These are phyloP conservation scores for Esteya vermicola DNA, from an alignment of 2,329 filamentous ascomycete species.

Conservation along the genomic window DNA sequence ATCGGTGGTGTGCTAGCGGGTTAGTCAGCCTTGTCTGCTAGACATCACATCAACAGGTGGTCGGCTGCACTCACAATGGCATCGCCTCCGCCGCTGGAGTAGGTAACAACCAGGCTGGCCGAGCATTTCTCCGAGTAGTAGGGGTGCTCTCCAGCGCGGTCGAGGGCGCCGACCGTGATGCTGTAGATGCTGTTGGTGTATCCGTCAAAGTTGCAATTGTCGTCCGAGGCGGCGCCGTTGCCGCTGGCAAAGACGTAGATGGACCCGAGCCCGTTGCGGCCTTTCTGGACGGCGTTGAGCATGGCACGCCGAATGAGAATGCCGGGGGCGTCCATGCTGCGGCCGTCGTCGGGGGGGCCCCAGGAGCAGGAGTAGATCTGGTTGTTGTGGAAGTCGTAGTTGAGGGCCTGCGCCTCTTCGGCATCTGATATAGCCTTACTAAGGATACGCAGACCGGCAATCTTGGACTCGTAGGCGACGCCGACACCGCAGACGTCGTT, in stretches of 20 bases:
- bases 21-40: background rate
- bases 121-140: conserved; percentile 97
- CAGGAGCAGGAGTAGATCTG: conserved; percentile 98
- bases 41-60: background rate
- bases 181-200: conserved; percentile 99
- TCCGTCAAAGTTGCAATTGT: conserved; percentile 98
- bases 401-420: conserved; percentile 85
- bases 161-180: conserved; percentile 88
- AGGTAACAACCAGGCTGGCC: conserved; percentile 88
- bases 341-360: conserved; percentile 89
- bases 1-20: conserved; percentile 68
- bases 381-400: conserved; percentile 82
- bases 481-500: conserved; percentile 94
- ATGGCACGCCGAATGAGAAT: conserved; percentile 81
- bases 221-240: conserved; percentile 73
- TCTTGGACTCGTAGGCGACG: conserved; percentile 80
- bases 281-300: conserved; percentile 81
- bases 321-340: conserved; percentile 85
- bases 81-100: conserved; percentile 80
- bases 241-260: conserved; percentile 96
- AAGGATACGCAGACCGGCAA: conserved; percentile 85
- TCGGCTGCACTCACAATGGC: conserved; percentile 49
- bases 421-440: conserved; percentile 82
- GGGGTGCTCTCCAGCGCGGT: conserved; percentile 73
- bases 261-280: conserved; percentile 68